A percentile compares a stretch with the other conserved stretches of the same genome.
phyloP scores from a whole-genome alignment of 768 basidiomycete genomes.

The Leccinum incarnatum region DNA sequence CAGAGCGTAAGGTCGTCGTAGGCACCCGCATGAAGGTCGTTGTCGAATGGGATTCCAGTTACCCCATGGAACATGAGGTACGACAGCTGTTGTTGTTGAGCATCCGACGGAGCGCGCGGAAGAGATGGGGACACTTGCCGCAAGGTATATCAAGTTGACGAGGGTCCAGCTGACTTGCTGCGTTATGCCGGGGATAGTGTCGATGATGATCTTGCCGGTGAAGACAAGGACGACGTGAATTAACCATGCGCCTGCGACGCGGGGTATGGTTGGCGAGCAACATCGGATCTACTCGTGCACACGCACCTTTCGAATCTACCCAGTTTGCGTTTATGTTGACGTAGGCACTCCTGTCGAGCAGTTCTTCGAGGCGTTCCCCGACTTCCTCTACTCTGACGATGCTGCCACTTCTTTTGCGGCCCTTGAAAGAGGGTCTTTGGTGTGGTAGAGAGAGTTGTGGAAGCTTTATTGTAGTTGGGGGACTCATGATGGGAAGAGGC shows the following conservation, averaged over 20 bases:
- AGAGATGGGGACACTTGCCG: conserved; percentile 48
- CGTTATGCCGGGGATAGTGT: conserved; percentile 91
- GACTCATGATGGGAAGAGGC: conserved; percentile 39
- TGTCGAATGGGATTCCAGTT: conserved; percentile 94
- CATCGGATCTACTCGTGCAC: not conserved
- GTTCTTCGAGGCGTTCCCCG: conserved; percentile 69
- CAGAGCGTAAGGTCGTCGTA: conserved; percentile 97
- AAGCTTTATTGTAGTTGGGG: conserved; percentile 53
- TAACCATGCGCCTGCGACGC: conserved; percentile 86
- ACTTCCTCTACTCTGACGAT: conserved; percentile 86
- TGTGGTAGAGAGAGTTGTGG: conserved; percentile 41
- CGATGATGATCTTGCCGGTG: conserved; percentile 86
- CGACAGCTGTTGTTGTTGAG: conserved; percentile 57
- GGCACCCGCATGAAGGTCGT: conserved; percentile 82
- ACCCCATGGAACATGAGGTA: conserved; percentile 99
- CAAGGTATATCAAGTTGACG: conserved; percentile 86
- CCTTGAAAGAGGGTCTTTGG: conserved; percentile 34
- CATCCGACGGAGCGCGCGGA: not conserved
- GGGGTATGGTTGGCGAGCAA: conserved; percentile 3
- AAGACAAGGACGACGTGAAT: conserved; percentile 95
- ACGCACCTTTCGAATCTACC: conserved; percentile 87
- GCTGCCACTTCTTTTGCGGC: conserved; percentile 63
- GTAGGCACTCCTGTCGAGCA: conserved; percentile 76
- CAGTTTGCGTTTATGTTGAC: conserved; percentile 87
- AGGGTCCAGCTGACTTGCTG: conserved; percentile 95